Evolutionary conservation across 2,329 filamentous ascomycete genomes (phyloP).

Genomic region (Hypoxylon sp.): DNA sequence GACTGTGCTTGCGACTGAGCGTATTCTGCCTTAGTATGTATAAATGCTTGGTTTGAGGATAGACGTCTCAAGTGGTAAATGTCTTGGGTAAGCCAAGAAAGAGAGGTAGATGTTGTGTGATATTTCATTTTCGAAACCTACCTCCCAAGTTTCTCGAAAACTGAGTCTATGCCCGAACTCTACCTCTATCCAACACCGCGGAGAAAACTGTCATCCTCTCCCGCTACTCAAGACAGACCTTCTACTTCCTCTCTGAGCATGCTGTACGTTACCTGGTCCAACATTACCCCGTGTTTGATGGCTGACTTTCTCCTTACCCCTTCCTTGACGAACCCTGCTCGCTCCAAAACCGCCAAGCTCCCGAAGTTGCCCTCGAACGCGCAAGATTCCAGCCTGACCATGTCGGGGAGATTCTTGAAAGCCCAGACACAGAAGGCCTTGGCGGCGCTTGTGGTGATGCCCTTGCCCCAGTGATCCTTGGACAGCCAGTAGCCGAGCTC

Average conservation of each 20-base stretch:
- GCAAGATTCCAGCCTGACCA: conserved; percentile 53
- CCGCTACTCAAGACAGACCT: neutral
- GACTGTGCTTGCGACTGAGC: conserved; percentile 64
- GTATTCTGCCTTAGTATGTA: conserved; percentile 31
- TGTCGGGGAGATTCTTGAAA: conserved; percentile 51
- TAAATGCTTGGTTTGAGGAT: neutral
- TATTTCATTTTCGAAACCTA: neutral
- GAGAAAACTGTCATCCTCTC: no score
- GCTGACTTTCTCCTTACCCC: conserved; percentile 52
- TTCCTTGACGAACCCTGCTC: conserved; percentile 54
- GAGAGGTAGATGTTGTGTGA: neutral
- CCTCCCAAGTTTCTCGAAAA: no score
- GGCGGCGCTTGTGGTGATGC: conserved; percentile 53
- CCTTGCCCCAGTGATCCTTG: conserved; percentile 54
- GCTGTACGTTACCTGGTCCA: conserved; percentile 51
- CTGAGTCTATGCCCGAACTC: no score
- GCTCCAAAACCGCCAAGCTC: conserved; percentile 54
- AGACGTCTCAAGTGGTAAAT: no score
- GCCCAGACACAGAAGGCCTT: conserved; percentile 53
- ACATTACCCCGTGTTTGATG: conserved; percentile 52
- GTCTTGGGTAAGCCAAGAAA: no score
- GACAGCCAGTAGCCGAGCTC: conserved; percentile 61
- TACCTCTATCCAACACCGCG: no score
- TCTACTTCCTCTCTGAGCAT: conserved; percentile 50
- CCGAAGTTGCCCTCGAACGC: conserved; percentile 51